Conservation (phyloP, 176 grass and related monocot species). For the Paspalum notatum region DNA sequence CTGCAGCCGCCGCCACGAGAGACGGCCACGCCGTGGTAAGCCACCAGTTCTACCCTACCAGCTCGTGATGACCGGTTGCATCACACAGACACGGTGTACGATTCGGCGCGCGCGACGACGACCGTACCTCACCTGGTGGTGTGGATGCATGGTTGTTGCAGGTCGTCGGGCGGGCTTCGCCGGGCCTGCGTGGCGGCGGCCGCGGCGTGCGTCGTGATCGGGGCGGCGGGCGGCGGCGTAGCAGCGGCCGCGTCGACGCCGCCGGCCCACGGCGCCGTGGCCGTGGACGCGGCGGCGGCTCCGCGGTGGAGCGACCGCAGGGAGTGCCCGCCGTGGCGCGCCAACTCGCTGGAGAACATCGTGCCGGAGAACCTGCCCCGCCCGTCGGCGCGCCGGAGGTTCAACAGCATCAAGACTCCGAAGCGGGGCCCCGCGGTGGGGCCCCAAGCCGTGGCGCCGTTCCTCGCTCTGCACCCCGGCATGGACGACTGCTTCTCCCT, state of each 20-base stretch:
- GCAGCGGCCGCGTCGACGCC: neutral
- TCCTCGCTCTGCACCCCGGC: slow-evolving; percentile 40
- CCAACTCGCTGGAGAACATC: slow-evolving; percentile 83
- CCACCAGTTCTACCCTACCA: too few species aligned
- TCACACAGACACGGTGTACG: too few species aligned
- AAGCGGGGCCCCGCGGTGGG: slow-evolving; percentile 2
- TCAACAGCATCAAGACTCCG: slow-evolving; percentile 39
- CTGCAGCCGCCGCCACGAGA: neutral
- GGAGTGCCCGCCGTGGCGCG: slow-evolving; percentile 77
- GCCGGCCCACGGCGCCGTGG: neutral
- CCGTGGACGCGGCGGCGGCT: slow-evolving; percentile 10
- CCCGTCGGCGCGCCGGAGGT: slow-evolving; percentile 55
- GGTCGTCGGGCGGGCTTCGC: slow-evolving; percentile 33
- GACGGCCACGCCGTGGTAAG: slow-evolving; percentile 36
- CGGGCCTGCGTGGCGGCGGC: slow-evolving; percentile 57
- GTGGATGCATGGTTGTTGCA: too few species aligned
- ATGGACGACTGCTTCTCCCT: slow-evolving; percentile 69
- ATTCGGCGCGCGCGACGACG: too few species aligned
- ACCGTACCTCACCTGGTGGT: too few species aligned
- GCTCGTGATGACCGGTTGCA: neutral
- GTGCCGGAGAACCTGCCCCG: slow-evolving; percentile 93
- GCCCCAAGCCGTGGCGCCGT: slow-evolving; percentile 20
- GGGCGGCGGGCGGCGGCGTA: slow-evolving; percentile 31
- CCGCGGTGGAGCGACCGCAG: slow-evolving; percentile 86
- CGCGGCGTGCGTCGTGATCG: slow-evolving; percentile 62